Evolutionary conservation across 768 basidiomycete genomes (phyloP), one percentile per base, ranked within the genome.

Genomic region (Podaxis sp.): DNA sequence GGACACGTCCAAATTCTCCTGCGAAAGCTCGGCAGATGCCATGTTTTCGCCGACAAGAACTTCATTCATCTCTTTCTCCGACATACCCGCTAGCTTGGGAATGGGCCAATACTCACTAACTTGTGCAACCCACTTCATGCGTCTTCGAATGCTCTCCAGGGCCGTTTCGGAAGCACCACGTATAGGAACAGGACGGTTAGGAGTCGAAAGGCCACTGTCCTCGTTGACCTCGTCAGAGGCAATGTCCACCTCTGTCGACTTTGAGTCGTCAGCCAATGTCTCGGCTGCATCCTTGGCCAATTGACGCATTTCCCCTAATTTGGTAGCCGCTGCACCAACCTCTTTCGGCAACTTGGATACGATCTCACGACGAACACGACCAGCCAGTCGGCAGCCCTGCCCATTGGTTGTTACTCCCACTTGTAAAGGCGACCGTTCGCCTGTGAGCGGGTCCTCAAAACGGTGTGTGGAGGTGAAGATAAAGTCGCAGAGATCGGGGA

Each of bases 51-150:
- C 82, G 42, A 78, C 76, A 23, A 93, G 70, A 5, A 91, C 71
- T n/a, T 78, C 75, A 10, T 78, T 72, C 85, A 95, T 90, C 4
- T 93, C 91, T 18, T 67, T 68, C 40, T 82, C 78, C 16, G 84
- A 77, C 81, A 97, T 82, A 9, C 74, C 71, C 0, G 92, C 88
- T 6, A 98, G 81, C 44, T 83, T 85, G 10, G 88, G 81, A 51
- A 95, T 78, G 0, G 93, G 88, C 92, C 94, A 98, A 71, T 97
- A 98, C 71, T 98, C 95, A 79, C 93, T 95, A 66, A 98, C 84
- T 70, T 98, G 96, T 0, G 93, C 88, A 2, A 97, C 88, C 93
- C 94, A 98, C 71, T 89, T 86, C 84, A 97, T 91, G 14, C 90
- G 79, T 35, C 94, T 79, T 60, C 74, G 78, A 55, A 82, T 75